phyloP scores from a whole-genome alignment of 768 basidiomycete species.

The Lactifluus pinguis region DNA sequence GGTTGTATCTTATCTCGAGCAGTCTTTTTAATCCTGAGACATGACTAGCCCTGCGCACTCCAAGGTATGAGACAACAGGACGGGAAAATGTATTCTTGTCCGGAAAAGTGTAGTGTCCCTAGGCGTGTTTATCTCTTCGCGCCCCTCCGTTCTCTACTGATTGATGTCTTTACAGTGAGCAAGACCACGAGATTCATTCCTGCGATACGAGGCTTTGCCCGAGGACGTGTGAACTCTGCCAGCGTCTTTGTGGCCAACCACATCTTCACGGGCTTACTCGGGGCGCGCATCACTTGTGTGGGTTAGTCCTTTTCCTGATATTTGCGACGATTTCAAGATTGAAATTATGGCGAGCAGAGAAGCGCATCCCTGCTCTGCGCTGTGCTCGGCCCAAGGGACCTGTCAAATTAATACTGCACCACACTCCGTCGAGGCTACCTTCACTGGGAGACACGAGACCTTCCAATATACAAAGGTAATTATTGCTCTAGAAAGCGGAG shows the following conservation, averaged over 20 bases:
- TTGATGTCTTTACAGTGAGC: conserved; percentile 28
- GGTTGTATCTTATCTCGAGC: conserved; percentile 10
- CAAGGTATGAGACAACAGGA: too few relatives aligned
- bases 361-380: conserved; percentile 36
- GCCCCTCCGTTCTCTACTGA: too few relatives aligned
- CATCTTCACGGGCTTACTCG: conserved; percentile 32
- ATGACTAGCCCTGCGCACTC: too few relatives aligned
- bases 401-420: conserved; percentile 54
- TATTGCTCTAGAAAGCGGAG: not conserved
- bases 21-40: too few relatives aligned
- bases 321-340: too few relatives aligned
- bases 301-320: too few relatives aligned
- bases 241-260: conserved; percentile 26
- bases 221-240: conserved; percentile 44
- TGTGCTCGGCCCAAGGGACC: conserved; percentile 40
- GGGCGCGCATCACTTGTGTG: too few relatives aligned
- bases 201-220: conserved; percentile 31
- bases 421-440: conserved; percentile 52
- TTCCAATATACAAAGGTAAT: conserved; percentile 58
- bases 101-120: too few relatives aligned
- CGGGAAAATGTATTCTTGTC: too few relatives aligned
- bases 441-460: conserved; percentile 48
- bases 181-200: conserved; percentile 36
- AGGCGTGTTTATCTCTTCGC: too few relatives aligned
- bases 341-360: conserved; percentile 17